Evolutionary conservation across 257 asterid species (phyloP).

Genomic region (Capsicum pubescens): DNA sequence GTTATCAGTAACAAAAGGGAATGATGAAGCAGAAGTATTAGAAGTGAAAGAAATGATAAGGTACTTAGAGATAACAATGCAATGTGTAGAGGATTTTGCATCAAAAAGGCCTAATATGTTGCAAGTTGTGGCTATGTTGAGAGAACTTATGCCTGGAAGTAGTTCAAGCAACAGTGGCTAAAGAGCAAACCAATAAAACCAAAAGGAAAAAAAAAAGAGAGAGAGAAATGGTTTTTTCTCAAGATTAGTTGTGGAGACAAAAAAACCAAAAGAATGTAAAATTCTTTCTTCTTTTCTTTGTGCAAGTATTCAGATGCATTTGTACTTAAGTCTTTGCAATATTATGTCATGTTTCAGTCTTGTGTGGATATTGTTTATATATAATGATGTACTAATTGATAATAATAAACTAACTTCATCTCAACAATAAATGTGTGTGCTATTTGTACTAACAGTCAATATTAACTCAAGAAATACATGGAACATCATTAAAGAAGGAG

Average conservation of each 20-base stretch:
- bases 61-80: conserved; percentile 76
- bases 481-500: too few relatives aligned
- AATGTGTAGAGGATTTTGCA: conserved; percentile 92
- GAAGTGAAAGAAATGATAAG: conserved; percentile 91
- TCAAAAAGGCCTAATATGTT: conserved; percentile 90
- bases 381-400: neutral
- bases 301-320: conserved; percentile 19
- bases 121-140: conserved; percentile 91
- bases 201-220: neutral
- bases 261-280: neutral
- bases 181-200: conserved; percentile 4
- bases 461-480: too few relatives aligned
- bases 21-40: conserved; percentile 70
- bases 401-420: neutral
- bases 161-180: conserved; percentile 61
- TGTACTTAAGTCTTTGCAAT: conserved; percentile 5
- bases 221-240: neutral
- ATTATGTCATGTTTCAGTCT: neutral
- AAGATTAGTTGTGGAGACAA: neutral
- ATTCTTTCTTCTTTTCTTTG: conserved; percentile 24
- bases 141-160: conserved; percentile 66
- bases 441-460: neutral
- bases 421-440: neutral
- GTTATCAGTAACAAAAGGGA: conserved; percentile 47
- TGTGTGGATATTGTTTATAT: neutral